Percentiles rank a stretch among this genome's conserved stretches.
Conservation (phyloP, 2,329 filamentous ascomycete species). For the Fusarium devonianum region DNA sequence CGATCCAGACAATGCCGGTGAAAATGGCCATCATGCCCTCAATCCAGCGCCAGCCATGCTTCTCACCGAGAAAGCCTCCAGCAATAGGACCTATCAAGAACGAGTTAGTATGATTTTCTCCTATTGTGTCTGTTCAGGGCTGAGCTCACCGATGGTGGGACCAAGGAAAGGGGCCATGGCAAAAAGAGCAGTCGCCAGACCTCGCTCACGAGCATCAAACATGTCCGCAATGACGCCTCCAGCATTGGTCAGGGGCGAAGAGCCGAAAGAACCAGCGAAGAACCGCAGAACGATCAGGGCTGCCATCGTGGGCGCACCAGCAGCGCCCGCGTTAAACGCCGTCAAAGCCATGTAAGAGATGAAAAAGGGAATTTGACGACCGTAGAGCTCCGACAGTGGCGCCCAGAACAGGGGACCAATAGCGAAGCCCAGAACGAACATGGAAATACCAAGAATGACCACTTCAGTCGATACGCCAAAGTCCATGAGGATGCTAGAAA, state of each 20-base stretch:
- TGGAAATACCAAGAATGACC: slow-evolving; percentile 67
- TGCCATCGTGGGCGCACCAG: slow-evolving; percentile 63
- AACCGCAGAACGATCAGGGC: slow-evolving; percentile 74
- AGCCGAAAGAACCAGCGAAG: slow-evolving; percentile 69
- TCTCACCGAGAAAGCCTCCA: slow-evolving; percentile 68
- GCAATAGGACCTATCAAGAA: slow-evolving; percentile 60
- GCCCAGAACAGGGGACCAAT: slow-evolving; percentile 72
- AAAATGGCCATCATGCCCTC: slow-evolving; percentile 69
- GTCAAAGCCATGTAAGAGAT: slow-evolving; percentile 64
- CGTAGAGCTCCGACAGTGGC: slow-evolving; percentile 70
- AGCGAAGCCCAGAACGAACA: slow-evolving; percentile 69
- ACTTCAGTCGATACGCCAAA: slow-evolving; percentile 62
- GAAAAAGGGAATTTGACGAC: slow-evolving; percentile 66
- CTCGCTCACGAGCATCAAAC: slow-evolving; percentile 62
- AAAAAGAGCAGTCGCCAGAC: slow-evolving; percentile 66
- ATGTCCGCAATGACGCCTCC: slow-evolving; percentile 71
- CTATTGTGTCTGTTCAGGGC: background rate
- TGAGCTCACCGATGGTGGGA: slow-evolving; percentile 56
- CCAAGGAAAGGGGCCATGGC: slow-evolving; percentile 70
- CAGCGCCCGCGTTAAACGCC: slow-evolving; percentile 67
- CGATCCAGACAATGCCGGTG: slow-evolving; percentile 64
- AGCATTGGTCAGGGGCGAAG: slow-evolving; percentile 67
- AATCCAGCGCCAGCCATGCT: slow-evolving; percentile 70
- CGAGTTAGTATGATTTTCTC: background rate
- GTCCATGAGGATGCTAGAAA: slow-evolving; percentile 59